Conservation (phyloP, 2,329 filamentous ascomycete genomes). For the Ophiostoma himal-ulmi region DNA sequence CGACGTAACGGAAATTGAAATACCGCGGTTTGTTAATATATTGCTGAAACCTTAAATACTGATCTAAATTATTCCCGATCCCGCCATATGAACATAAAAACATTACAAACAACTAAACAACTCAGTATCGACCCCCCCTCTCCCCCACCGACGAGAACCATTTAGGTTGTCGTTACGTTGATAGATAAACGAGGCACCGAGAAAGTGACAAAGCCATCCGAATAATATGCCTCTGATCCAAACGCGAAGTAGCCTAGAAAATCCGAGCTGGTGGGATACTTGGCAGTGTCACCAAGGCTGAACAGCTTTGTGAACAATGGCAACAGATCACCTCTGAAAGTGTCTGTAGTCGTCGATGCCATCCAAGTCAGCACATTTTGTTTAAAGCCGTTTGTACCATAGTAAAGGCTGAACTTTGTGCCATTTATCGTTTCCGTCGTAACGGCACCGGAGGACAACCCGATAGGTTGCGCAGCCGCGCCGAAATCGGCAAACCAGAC, state of each 20-base stretch:
- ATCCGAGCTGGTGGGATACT: slow-evolving; percentile 38
- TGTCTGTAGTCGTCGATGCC: slow-evolving; percentile 33
- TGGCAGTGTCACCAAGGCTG: slow-evolving; percentile 29
- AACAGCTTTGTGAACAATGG: slow-evolving; percentile 41
- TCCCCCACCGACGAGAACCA: too few relatives aligned
- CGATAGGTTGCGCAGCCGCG: slow-evolving; percentile 32
- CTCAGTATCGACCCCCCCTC: too few relatives aligned
- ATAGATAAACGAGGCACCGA: slow-evolving; percentile 38
- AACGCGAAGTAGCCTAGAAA: slow-evolving; percentile 50
- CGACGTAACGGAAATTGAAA: neutral
- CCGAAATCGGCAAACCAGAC: slow-evolving; percentile 25
- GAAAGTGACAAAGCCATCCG: slow-evolving; percentile 44
- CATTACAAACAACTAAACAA: neutral
- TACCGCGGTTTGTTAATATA: neutral
- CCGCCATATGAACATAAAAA: neutral
- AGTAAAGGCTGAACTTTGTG: slow-evolving; percentile 41
- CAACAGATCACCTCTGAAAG: slow-evolving; percentile 44
- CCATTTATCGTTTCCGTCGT: slow-evolving; percentile 37
- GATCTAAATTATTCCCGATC: neutral
- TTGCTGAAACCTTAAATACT: neutral
- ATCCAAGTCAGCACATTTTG: slow-evolving; percentile 50
- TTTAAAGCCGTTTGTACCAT: slow-evolving; percentile 36
- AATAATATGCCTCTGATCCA: slow-evolving; percentile 46
- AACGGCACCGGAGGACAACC: slow-evolving; percentile 33
- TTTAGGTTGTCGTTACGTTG: slow-evolving; percentile 27